Percentiles rank a stretch among this genome's conserved stretches.
phyloP scores from a whole-genome alignment of 179 eudicot genomes.

The Spergularia azorica region DNA sequence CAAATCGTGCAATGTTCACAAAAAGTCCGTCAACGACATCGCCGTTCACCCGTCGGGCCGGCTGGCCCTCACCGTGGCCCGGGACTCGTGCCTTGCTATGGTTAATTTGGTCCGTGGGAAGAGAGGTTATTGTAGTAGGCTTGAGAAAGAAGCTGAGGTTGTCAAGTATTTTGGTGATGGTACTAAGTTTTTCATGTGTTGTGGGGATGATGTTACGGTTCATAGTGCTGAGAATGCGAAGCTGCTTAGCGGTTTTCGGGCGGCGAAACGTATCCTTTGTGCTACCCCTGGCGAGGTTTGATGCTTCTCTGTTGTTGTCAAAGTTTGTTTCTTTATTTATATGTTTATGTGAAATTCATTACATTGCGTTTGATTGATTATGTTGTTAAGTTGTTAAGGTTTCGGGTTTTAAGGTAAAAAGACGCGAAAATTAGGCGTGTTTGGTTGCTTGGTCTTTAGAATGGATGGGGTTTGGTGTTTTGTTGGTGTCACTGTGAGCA shows the following conservation, averaged over 20 bases:
- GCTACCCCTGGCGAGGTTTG: slow-evolving; percentile 62
- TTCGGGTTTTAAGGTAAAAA: too few relatives aligned
- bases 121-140: slow-evolving; percentile 59
- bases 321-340: neutral
- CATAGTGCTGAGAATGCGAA: slow-evolving; percentile 77
- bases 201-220: slow-evolving; percentile 59
- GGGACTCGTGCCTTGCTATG: slow-evolving; percentile 74
- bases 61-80: slow-evolving; percentile 68
- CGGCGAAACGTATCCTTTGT: slow-evolving; percentile 63
- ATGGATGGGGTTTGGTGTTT: neutral
- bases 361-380: too few relatives aligned
- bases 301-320: neutral
- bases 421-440: too few relatives aligned
- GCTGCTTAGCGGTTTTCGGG: slow-evolving; percentile 47
- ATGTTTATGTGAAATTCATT: neutral
- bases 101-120: slow-evolving; percentile 86
- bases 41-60: slow-evolving; percentile 79
- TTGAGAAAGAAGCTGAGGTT: slow-evolving; percentile 65
- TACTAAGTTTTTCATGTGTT: slow-evolving; percentile 65
- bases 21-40: slow-evolving; percentile 52
- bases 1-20: slow-evolving; percentile 54
- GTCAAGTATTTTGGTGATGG: slow-evolving; percentile 55
- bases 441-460: too few relatives aligned
- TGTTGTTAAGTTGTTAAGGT: too few relatives aligned
- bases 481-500: too few relatives aligned